A percentile compares a stretch with the other conserved stretches of the same genome.
Conservation (phyloP, 2,329 filamentous ascomycete species). For the Colletotrichum zoysiae region DNA sequence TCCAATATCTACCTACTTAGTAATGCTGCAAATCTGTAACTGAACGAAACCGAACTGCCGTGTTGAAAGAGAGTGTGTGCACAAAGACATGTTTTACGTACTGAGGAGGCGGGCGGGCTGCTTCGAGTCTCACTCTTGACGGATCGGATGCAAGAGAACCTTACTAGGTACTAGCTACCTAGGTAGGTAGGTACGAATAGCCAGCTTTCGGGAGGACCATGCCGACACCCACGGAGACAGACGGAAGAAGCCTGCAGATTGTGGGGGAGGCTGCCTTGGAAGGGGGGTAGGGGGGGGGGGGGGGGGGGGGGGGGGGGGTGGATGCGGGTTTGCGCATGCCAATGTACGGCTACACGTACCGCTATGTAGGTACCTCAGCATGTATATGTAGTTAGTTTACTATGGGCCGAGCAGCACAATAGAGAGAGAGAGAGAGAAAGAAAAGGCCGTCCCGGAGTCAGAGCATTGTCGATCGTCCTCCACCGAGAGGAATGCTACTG, state of each 20-base stretch:
- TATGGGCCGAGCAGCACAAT: too few species aligned
- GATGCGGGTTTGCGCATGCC: constrained; percentile 2
- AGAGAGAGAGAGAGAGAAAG: background rate
- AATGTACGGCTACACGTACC: too few species aligned
- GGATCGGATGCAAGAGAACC: constrained; percentile 1
- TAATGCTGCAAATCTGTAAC: background rate
- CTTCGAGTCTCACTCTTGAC: background rate
- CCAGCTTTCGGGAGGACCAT: constrained; percentile 36
- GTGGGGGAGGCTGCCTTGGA: constrained; percentile 22
- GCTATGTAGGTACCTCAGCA: background rate
- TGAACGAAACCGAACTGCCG: background rate
- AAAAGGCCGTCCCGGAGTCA: too few species aligned
- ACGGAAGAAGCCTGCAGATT: constrained; percentile 33
- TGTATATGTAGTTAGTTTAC: too few species aligned
- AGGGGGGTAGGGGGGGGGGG: background rate
- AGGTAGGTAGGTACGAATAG: constrained; percentile 13
- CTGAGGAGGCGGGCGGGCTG: constrained; percentile 1
- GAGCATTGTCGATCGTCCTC: background rate
- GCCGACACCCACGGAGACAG: constrained; percentile 37
- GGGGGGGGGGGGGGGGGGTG: background rate
- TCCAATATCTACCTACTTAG: background rate
- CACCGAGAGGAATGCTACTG: background rate
- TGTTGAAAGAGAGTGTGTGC: background rate
- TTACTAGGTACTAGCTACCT: too few species aligned
- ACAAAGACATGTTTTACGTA: background rate